A percentile compares a stretch with the other conserved stretches of the same genome.
Conservation (phyloP, 495 filamentous ascomycete genomes). For the Neurospora cerealis region DNA sequence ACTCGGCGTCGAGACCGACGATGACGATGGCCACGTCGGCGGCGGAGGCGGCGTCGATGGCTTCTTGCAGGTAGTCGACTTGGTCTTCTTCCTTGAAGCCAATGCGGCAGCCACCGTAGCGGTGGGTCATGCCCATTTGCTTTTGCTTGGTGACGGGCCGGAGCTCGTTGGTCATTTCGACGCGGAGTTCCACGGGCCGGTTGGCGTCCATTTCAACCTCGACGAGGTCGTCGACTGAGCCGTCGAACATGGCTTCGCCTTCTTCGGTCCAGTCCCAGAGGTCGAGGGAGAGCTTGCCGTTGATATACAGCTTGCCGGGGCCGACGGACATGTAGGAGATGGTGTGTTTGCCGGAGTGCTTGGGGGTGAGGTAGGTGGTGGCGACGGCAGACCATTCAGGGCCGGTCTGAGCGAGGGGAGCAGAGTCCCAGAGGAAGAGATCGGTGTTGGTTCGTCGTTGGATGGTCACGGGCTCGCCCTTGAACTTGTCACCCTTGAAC, state of each 20-base stretch:
- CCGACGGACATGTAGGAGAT: constrained; percentile 71
- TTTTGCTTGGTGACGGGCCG: constrained; percentile 43
- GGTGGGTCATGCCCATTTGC: constrained; percentile 41
- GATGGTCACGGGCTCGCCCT: constrained; percentile 41
- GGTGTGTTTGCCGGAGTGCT: constrained; percentile 52
- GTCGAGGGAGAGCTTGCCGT: constrained; percentile 63
- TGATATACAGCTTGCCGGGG: constrained; percentile 57
- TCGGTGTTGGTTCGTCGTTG: constrained; percentile 51
- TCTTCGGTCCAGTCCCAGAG: constrained; percentile 61
- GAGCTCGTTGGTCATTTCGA: constrained; percentile 54
- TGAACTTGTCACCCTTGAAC: constrained; percentile 52
- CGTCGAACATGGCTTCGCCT: constrained; percentile 53
- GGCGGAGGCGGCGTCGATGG: constrained; percentile 54
- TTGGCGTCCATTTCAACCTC: constrained; percentile 42
- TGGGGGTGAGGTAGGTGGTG: constrained; percentile 44
- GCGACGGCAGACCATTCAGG: constrained; percentile 51
- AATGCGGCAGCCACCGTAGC: constrained; percentile 67
- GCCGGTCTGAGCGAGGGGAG: constrained; percentile 45
- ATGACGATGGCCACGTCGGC: constrained; percentile 71
- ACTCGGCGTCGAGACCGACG: constrained; percentile 73
- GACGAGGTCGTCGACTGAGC: constrained; percentile 45
- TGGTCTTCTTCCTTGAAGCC: constrained; percentile 61
- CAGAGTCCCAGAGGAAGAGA: constrained; percentile 60
- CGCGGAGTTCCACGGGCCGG: constrained; percentile 36
- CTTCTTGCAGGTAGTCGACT: constrained; percentile 61